Conservation (phyloP, 345 rosid species). For the Eutrema yunnanense region DNA sequence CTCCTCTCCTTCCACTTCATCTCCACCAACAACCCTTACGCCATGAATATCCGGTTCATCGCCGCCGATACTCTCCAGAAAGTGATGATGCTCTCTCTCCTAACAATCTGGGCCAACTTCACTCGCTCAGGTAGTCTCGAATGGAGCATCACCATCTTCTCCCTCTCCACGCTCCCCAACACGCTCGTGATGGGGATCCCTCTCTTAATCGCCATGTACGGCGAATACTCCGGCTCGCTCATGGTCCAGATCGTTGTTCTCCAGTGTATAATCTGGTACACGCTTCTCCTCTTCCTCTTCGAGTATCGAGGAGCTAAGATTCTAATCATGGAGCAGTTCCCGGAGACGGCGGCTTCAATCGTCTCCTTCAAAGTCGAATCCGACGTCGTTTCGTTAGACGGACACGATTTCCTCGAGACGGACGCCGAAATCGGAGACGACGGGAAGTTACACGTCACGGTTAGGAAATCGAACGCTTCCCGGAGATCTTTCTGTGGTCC, state of each 20-base stretch:
- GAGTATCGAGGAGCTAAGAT: conserved; percentile 91
- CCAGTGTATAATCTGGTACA: conserved; percentile 94
- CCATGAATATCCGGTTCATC: conserved; percentile 78
- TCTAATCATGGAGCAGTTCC: conserved; percentile 87
- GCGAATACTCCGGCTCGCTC: conserved; percentile 52
- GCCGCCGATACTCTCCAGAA: conserved; percentile 93
- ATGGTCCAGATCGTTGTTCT: conserved; percentile 96
- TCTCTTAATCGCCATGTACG: conserved; percentile 86
- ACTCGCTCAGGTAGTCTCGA: conserved; percentile 62
- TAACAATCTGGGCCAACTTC: conserved; percentile 60
- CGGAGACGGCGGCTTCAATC: conserved; percentile 82
- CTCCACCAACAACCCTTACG: conserved; percentile 71
- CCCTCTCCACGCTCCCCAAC: conserved; percentile 84
- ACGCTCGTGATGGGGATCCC: conserved; percentile 98
- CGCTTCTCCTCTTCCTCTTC: conserved; percentile 75
- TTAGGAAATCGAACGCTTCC: conserved; percentile 79
- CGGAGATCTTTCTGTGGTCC: conserved; percentile 42
- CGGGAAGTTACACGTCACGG: conserved; percentile 82
- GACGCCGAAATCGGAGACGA: conserved; percentile 85
- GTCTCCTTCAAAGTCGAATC: conserved; percentile 88
- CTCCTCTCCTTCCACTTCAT: conserved; percentile 94
- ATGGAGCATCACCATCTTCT: conserved; percentile 90
- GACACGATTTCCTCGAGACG: conserved; percentile 64
- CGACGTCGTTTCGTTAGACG: conserved; percentile 79
- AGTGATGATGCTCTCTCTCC: conserved; percentile 51